Evolutionary conservation across 257 asterid species (phyloP).

Genomic region (Nemophila menziesii): DNA sequence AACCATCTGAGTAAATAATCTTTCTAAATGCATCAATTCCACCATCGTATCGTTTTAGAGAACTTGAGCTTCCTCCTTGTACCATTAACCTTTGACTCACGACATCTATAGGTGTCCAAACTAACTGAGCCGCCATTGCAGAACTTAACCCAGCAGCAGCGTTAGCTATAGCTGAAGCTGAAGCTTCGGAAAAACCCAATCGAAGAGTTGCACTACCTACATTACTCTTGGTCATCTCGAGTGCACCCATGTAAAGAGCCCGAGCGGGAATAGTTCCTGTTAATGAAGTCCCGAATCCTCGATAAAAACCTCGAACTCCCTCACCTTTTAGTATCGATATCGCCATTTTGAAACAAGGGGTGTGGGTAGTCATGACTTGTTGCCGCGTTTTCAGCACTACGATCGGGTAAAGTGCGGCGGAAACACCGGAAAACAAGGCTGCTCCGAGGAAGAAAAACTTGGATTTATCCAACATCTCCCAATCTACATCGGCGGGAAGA

Average conservation of each 20-base stretch:
- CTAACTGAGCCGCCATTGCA: conserved; percentile 65
- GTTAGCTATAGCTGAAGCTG: conserved; percentile 47
- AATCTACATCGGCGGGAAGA: conserved; percentile 55
- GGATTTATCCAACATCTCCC: conserved; percentile 49
- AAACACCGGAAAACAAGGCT: neutral
- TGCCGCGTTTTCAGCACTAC: conserved; percentile 51
- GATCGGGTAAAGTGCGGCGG: conserved; percentile 33
- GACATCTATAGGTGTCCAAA: conserved; percentile 67
- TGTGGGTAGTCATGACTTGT: conserved; percentile 32
- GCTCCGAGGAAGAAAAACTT: neutral
- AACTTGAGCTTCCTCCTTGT: conserved; percentile 31
- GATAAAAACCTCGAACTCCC: conserved; percentile 47
- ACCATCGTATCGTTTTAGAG: conserved; percentile 32
- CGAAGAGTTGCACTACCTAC: conserved; percentile 33
- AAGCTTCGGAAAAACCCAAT: conserved; percentile 41
- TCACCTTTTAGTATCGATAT: conserved; percentile 7
- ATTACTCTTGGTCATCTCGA: conserved; percentile 57
- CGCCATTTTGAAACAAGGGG: conserved; percentile 38
- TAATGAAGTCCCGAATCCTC: conserved; percentile 52
- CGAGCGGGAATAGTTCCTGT: conserved; percentile 63
- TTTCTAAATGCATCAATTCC: conserved; percentile 57
- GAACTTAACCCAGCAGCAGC: conserved; percentile 62
- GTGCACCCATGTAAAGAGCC: conserved; percentile 64
- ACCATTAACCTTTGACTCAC: conserved; percentile 69
- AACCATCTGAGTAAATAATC: conserved; percentile 35